phyloP scores from a whole-genome alignment of 495 filamentous ascomycete species.

The Penicillium turbatum region DNA sequence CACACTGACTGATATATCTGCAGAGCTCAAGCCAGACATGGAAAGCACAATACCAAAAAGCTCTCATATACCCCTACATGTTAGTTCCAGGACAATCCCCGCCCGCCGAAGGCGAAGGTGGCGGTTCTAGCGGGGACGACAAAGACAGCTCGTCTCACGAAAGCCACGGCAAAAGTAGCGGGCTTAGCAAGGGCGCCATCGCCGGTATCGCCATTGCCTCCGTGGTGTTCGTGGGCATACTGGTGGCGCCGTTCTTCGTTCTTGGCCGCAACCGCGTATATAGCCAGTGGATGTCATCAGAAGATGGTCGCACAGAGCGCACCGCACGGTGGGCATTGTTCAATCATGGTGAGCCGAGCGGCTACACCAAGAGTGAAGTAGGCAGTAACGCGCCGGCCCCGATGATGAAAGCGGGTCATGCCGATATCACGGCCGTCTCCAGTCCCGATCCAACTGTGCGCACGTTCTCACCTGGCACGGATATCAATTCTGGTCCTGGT shows the following conservation, averaged over 20 bases:
- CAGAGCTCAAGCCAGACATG: conserved; percentile 35
- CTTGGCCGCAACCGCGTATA: conserved; percentile 39
- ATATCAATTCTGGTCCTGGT: neutral
- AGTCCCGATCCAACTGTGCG: conserved; percentile 16
- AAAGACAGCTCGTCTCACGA: neutral
- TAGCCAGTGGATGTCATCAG: conserved; percentile 34
- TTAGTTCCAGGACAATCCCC: conserved; percentile 35
- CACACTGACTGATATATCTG: neutral
- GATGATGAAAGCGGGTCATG: neutral
- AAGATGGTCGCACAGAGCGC: conserved; percentile 30
- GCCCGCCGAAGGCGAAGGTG: conserved; percentile 33
- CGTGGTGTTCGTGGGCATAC: conserved; percentile 29
- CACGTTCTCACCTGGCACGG: conserved; percentile 11
- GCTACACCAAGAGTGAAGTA: conserved; percentile 14
- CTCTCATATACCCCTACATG: conserved; percentile 34
- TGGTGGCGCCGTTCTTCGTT: conserved; percentile 37
- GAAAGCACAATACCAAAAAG: conserved; percentile 31
- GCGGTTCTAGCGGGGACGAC: neutral
- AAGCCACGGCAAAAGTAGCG: neutral
- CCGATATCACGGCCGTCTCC: conserved; percentile 8
- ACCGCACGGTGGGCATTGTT: conserved; percentile 33
- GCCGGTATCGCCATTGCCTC: conserved; percentile 36
- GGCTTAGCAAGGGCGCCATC: conserved; percentile 34
- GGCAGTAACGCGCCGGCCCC: conserved; percentile 9
- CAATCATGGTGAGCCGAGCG: conserved; percentile 2